phyloP scores from a whole-genome alignment of 768 basidiomycete species.

The Strobilomyces echinocephalus region DNA sequence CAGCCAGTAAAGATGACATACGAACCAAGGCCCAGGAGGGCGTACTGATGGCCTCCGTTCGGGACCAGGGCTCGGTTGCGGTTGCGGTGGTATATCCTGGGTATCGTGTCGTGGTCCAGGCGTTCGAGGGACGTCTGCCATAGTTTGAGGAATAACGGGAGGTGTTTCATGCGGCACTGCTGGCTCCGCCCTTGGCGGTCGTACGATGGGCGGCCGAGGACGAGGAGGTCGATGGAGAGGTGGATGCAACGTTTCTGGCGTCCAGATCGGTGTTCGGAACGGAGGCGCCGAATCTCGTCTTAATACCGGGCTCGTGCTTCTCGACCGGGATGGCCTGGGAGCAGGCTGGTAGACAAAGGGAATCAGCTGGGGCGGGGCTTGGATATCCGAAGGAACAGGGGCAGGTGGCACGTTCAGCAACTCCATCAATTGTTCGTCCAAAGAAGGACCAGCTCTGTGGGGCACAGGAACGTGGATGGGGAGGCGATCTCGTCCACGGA shows the following conservation, averaged over 20 bases:
- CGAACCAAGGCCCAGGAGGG: slow-evolving; percentile 20
- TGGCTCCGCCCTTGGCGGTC: background rate
- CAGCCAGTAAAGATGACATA: slow-evolving; percentile 2
- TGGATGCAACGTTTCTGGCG: slow-evolving; percentile 16
- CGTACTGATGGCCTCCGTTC: slow-evolving; percentile 22
- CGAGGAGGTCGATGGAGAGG: slow-evolving; percentile 6
- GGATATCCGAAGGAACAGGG: slow-evolving; percentile 36
- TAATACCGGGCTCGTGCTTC: slow-evolving; percentile 38
- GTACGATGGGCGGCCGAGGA: slow-evolving; percentile 8
- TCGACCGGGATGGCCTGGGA: slow-evolving; percentile 32
- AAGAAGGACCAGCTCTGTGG: slow-evolving; percentile 41
- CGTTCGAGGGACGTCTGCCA: slow-evolving; percentile 4
- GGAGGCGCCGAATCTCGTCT: slow-evolving; percentile 25
- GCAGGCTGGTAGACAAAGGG: slow-evolving; percentile 54
- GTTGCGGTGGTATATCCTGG: slow-evolving; percentile 12
- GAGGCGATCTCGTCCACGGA: slow-evolving; percentile 24
- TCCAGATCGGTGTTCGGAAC: slow-evolving; percentile 21
- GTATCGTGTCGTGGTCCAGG: slow-evolving; percentile 2
- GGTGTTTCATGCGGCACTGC: background rate
- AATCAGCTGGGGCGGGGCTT: slow-evolving; percentile 48
- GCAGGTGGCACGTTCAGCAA: slow-evolving; percentile 46
- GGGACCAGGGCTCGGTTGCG: slow-evolving; percentile 15
- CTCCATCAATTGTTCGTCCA: slow-evolving; percentile 58
- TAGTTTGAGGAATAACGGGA: slow-evolving; percentile 8
- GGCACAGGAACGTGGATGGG: slow-evolving; percentile 45